These are phyloP conservation scores for Calonectria pseudoturangicola DNA, from an alignment of 2,329 filamentous ascomycete species.

Conservation along the genomic window DNA sequence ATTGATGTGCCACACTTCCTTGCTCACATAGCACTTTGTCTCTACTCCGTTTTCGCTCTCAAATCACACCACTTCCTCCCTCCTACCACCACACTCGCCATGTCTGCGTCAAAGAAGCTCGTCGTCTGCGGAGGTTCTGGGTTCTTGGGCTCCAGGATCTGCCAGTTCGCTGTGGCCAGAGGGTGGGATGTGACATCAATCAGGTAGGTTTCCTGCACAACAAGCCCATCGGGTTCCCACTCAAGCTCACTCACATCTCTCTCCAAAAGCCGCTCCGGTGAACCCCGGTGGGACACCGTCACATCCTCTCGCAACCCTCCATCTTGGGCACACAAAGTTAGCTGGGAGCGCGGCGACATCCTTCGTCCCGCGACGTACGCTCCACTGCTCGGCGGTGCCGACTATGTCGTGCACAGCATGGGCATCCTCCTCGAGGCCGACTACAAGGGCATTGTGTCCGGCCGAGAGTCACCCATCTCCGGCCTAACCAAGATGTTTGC, in stretches of 20 bases:
- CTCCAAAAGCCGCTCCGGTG: conserved; percentile 84
- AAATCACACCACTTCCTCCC: conserved; percentile 49
- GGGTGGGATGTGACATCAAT: conserved; percentile 96
- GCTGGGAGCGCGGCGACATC: conserved; percentile 93
- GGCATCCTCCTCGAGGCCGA: conserved; percentile 97
- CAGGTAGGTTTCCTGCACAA: conserved; percentile 74
- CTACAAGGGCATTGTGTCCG: conserved; percentile 94
- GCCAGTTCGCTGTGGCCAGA: conserved; percentile 88
- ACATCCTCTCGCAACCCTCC: conserved; percentile 83
- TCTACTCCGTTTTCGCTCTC: conserved; percentile 35
- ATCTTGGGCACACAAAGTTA: conserved; percentile 86
- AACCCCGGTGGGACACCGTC: conserved; percentile 88
- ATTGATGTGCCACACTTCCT: neutral
- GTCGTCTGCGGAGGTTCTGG: conserved; percentile 96
- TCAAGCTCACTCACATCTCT: conserved; percentile 50
- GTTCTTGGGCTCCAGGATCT: conserved; percentile 92
- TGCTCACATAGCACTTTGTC: conserved; percentile 2
- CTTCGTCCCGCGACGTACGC: conserved; percentile 88
- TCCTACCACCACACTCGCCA: conserved; percentile 57
- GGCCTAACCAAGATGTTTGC: conserved; percentile 89
- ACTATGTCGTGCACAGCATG: conserved; percentile 95
- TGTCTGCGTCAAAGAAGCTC: conserved; percentile 82
- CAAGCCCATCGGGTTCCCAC: conserved; percentile 1
- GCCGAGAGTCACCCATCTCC: conserved; percentile 86
- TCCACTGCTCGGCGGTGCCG: conserved; percentile 82